Base-by-base conservation (phyloP, 2,329 filamentous ascomycete genomes). In the Ophiosphaerella herpotricha region DNA sequence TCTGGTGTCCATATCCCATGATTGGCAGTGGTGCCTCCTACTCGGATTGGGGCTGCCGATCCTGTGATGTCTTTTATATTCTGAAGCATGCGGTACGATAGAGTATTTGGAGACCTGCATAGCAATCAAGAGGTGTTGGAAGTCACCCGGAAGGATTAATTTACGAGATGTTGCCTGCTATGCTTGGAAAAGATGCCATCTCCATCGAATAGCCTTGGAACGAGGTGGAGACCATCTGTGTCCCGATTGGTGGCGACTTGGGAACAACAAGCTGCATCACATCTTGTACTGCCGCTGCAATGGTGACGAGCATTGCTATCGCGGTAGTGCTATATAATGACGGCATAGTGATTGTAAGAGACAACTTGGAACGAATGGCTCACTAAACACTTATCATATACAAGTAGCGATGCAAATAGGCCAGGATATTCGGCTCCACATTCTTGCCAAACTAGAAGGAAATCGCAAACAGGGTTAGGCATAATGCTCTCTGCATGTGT, bases 151-250 rank as follows among this genome's bases (percentile, higher is more conserved):
- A 18, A 18, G 16, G 16, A 18, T 18, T 12, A 13, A 41, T 48
- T 4, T 53, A 57, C 54, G 43, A 45, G 14, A 51, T 2, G 26
- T 57, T 55, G 13, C 57, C 57, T 13, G 57, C 54, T 12, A 59
- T 48, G 34, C 54, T 47, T 31, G 48, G 38, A 36, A 55, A 59
- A 9, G 57, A 57, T 14, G 57, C 56, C 16, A 57, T 26, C 34
- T 59, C 54, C 54, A 59, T 55, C 12, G 54, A 59, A 39, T 51
- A 59, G 1, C 54, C 51, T 34, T 59, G 57, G 14, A 52, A 59
- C 1, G 54, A 48, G 24, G 51, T 49, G 45, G 41, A 39, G 14
- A 57, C 38, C 7, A 34, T 48, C 13, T 51, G 47, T 2, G 49
- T 57, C 8, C 57, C 57, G 24, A 43, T 18, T 26, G 54, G 48